Evolutionary conservation across 2,329 filamentous ascomycete genomes (phyloP), one percentile per base, ranked within the genome.

Genomic region (Daldinia sp.): DNA sequence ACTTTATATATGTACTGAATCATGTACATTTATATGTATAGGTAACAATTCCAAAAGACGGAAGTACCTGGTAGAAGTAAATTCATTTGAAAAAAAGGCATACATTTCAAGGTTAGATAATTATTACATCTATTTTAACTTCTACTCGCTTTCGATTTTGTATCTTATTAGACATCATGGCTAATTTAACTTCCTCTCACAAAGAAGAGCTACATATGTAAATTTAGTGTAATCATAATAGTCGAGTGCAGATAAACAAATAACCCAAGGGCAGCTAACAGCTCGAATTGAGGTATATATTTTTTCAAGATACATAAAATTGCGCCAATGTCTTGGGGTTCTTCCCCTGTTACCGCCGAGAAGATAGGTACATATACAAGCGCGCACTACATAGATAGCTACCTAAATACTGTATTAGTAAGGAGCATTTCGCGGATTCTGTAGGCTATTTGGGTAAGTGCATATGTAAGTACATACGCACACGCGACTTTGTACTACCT

Each of bases 281-380:
- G 3, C n/a, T 29, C 25, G 25, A 32, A 11, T 5, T 48, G 9
- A 48, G 4, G 25, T 48, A 48, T 48, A 29, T 48, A 48, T 48
- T 17, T 11, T 17, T 64, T 51, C 9, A 47, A 52, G 39, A 9
- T 50, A 49, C 35, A 64, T 54, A 58, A 53, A 64, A 59, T 66
- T 66, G 43, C 60, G 58, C 64, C 54, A 67, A 61, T 61, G 64
- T 64, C 61, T 67, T 67, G 47, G 61, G 11, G 21, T 5, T 15
- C 35, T 57, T 49, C 48, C 55, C 56, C 56, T 63, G 39, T 61
- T 61, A 52, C 49, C 41, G 55, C 63, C 63, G 55, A 66, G 55
- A 57, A 54, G 15, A 57, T 60, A 60, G 55, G 25, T n/a, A n/a
- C n/a, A n/a, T n/a, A n/a, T n/a, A n/a, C n/a, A 47, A 35, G 6